These are phyloP conservation scores for Blepharisma undulans DNA, from an alignment of 169 alveolate species.

Conservation along the genomic window DNA sequence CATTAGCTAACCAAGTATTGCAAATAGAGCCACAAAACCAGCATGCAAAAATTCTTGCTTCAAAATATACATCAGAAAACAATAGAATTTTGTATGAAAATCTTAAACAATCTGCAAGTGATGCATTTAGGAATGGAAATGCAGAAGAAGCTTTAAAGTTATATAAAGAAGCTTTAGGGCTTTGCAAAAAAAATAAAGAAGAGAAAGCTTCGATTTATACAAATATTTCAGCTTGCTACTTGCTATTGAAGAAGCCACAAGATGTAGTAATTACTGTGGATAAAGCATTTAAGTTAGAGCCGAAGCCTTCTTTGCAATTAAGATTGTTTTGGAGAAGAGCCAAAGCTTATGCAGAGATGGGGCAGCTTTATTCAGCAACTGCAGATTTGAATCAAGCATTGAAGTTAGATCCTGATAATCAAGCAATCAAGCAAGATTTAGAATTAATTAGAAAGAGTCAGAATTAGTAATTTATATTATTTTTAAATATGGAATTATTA, in stretches of 20 bases:
- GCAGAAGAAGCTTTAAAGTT: neutral
- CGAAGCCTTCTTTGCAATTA: conserved; percentile 2
- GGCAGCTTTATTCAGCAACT: conserved; percentile 60
- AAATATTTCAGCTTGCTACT: conserved; percentile 22
- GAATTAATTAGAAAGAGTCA: neutral
- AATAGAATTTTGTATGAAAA: neutral
- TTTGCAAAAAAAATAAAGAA: neutral
- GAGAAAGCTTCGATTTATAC: neutral
- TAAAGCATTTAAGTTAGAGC: conserved; percentile 28
- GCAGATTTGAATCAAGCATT: conserved; percentile 68
- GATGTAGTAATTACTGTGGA: conserved; percentile 9
- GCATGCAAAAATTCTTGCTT: conserved; percentile 6
- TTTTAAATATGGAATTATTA: neutral
- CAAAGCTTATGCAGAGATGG: conserved; percentile 61
- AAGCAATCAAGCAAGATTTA: conserved; percentile 56
- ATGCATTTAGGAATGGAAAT: neutral
- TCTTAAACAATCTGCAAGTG: neutral
- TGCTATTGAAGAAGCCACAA: neutral
- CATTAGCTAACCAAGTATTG: neutral
- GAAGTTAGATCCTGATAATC: conserved; percentile 70
- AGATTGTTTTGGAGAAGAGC: conserved; percentile 61
- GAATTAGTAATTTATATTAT: neutral
- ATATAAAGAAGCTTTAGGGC: neutral
- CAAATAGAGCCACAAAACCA: neutral
- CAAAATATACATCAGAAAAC: neutral